Evolutionary conservation across 768 basidiomycete genomes (phyloP), one percentile per base, ranked within the genome.

Genomic region (Mycena chlorophos): DNA sequence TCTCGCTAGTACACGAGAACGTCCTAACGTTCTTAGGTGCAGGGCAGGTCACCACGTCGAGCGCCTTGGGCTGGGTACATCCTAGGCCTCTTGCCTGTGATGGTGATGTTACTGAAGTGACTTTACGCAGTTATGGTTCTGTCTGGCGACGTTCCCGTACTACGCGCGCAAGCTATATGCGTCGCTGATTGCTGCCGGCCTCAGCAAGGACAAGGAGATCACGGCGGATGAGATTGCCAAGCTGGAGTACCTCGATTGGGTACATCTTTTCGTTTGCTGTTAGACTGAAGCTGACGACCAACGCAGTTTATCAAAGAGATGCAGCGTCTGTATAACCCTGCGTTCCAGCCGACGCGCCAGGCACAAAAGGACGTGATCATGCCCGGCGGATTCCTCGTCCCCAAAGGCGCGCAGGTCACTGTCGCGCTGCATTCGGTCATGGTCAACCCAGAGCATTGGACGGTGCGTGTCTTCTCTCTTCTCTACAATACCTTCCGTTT

Each of bases 221-320:
- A 56, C 58, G 3, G 54, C 58, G 3, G 58, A 60, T 4, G 50
- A 60, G 27, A 20, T 60, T 13, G 48, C 4, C 16, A 60, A 56
- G 37, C 39, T 60, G 2, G 58, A 60, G 40, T 60, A 60, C n/a
- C 42, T 60, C 3, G 58, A 60, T 28, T 60, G 58, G 58, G 58
- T 60, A 4, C 17, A 55, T 6, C 12, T 25, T 12, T 10, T 13
- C 13, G 23, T 13, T 23, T 46, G 51, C 48, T 20, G n/a, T 12
- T 1, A 29, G 8, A 5, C 4, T 4, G 2, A 26, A 17, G 1
- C 23, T 25, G 27, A 49, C 19, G 20, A 34, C 16, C 49, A 10
- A 2, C n/a, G 17, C 34, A 55, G 54, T 55, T 55, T 27, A 49
- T 55, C 47, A 52, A 52, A 31, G 54, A 56, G 27, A 53, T 34